Conservation (phyloP, 306 rosid species). For the Sechiopsis laciniata region DNA sequence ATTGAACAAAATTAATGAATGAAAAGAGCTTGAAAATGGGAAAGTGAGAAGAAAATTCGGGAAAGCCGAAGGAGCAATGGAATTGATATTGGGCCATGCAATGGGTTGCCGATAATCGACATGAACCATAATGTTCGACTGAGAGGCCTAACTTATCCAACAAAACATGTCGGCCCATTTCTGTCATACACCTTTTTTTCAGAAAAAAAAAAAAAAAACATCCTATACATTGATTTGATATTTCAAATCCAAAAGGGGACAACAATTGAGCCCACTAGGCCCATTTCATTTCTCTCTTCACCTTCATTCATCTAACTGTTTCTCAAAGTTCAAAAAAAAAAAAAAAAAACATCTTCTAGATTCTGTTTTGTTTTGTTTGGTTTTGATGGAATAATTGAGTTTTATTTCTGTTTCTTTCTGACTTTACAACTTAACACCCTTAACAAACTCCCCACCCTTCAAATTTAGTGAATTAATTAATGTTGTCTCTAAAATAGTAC, state of each 20-base stretch:
- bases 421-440: background rate
- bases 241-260: background rate
- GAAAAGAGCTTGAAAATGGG: too few relatives aligned
- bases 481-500: background rate
- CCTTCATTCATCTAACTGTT: background rate
- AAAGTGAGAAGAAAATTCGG: background rate
- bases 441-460: background rate
- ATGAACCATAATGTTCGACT: background rate
- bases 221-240: background rate
- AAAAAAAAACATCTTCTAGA: conserved; percentile 6
- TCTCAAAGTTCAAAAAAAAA: background rate
- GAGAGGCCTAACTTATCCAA: background rate
- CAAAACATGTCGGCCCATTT: conserved; percentile 20
- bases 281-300: conserved; percentile 7
- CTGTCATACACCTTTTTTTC: background rate
- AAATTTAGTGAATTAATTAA: background rate
- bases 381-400: conserved; percentile 9
- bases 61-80: background rate
- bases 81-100: background rate
- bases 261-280: background rate
- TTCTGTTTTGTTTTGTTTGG: conserved; percentile 2
- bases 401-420: conserved; percentile 16
- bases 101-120: background rate
- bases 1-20: too few relatives aligned
- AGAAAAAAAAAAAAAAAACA: too few relatives aligned